Evolutionary conservation across 192 early-diverging fungal genomes (phyloP).

Genomic region (Coemansia pectinata): DNA sequence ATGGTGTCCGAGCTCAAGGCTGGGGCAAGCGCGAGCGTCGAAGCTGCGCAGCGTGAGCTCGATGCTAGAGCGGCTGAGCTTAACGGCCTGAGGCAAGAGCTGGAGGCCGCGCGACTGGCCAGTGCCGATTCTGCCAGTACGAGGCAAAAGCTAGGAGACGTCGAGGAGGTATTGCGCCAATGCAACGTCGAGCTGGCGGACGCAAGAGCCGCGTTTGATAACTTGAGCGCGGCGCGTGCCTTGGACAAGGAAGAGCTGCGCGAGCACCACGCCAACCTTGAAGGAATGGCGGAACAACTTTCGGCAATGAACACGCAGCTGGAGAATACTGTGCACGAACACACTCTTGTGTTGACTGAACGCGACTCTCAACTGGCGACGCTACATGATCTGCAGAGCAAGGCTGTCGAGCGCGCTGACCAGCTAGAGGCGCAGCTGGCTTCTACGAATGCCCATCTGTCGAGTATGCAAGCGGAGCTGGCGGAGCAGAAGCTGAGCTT

Average conservation of each 20-base stretch:
- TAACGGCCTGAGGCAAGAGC: neutral
- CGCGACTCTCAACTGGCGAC: neutral
- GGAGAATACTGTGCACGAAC: neutral
- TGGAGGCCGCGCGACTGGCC: neutral
- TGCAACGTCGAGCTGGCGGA: neutral
- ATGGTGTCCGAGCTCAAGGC: neutral
- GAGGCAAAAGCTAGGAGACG: neutral
- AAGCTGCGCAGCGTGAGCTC: neutral
- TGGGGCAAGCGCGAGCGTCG: neutral
- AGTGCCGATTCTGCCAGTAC: neutral
- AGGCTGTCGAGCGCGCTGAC: neutral
- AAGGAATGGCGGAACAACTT: neutral
- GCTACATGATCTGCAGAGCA: neutral
- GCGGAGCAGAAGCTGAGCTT: neutral
- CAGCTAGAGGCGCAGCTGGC: constrained; percentile 16
- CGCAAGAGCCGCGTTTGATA: neutral
- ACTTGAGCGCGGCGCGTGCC: neutral
- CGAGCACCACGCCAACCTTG: neutral
- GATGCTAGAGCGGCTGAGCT: constrained; percentile 3
- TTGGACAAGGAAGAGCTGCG: neutral
- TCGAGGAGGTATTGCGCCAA: neutral
- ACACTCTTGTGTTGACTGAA: neutral
- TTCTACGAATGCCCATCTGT: neutral
- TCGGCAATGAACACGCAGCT: neutral
- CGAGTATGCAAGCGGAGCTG: neutral